These are phyloP conservation scores for Conidiobolus incongruus DNA, from an alignment of 371 early-diverging fungal species.

Conservation along the genomic window DNA sequence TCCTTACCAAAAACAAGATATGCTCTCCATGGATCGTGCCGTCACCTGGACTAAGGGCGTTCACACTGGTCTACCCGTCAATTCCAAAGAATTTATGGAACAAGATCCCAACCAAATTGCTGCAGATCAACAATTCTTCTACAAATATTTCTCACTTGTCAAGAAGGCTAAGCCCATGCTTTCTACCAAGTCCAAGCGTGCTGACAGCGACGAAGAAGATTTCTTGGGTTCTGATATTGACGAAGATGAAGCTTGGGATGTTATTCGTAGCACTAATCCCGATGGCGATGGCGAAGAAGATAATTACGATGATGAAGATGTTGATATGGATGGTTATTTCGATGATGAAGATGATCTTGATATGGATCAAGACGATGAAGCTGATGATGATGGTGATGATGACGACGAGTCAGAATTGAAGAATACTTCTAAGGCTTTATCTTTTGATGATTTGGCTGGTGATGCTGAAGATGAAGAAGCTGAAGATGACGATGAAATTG, in stretches of 20 bases:
- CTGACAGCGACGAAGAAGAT: slow-evolving; percentile 14
- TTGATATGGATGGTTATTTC: slow-evolving; percentile 21
- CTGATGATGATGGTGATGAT: slow-evolving; percentile 16
- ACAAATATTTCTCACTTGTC: slow-evolving; percentile 41
- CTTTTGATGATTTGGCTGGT: slow-evolving; percentile 12
- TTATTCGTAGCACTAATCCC: slow-evolving; percentile 6
- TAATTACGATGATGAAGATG: slow-evolving; percentile 27
- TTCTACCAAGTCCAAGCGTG: slow-evolving; percentile 11
- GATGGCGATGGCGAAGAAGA: slow-evolving; percentile 19
- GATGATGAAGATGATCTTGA: slow-evolving; percentile 26
- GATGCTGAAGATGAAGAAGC: slow-evolving; percentile 20
- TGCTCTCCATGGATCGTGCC: slow-evolving; percentile 5
- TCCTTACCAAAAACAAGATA: too few relatives aligned
- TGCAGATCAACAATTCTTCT: slow-evolving; percentile 59
- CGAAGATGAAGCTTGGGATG: slow-evolving; percentile 26
- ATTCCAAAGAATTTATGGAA: slow-evolving; percentile 31
- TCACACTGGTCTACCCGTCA: slow-evolving; percentile 16
- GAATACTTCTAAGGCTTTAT: slow-evolving; percentile 8
- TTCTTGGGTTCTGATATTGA: slow-evolving; percentile 16
- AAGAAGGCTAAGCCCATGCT: slow-evolving; percentile 17
- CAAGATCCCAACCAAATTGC: slow-evolving; percentile 27
- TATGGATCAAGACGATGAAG: slow-evolving; percentile 11
- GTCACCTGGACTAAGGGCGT: slow-evolving; percentile 14
- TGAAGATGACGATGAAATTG: slow-evolving; percentile 15
- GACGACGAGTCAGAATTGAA: slow-evolving; percentile 8